Percentiles rank a stretch among this genome's conserved stretches.
Conservation (phyloP, 1,284 basidiomycete genomes). For the Fistulinella cinereoalba region DNA sequence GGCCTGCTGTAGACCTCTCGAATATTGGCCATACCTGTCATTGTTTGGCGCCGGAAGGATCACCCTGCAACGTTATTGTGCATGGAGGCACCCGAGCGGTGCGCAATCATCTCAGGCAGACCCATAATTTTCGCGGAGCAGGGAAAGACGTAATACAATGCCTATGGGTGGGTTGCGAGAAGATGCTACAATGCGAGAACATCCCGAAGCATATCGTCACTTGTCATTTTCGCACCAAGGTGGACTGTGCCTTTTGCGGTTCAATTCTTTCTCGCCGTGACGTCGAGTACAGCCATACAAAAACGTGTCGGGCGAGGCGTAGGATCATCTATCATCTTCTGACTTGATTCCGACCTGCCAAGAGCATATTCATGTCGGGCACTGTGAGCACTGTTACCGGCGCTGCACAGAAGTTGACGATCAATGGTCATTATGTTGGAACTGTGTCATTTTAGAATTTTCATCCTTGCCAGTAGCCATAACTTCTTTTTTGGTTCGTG, state of each 20-base stretch:
- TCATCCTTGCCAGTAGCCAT: too few species aligned
- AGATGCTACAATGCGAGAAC: slow-evolving; percentile 15
- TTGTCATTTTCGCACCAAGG: slow-evolving; percentile 12
- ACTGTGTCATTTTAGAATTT: too few species aligned
- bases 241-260: slow-evolving; percentile 10
- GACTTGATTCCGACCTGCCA: too few species aligned
- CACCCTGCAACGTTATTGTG: slow-evolving; percentile 5
- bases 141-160: slow-evolving; percentile 9
- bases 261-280: slow-evolving; percentile 18
- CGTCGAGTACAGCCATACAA: slow-evolving; percentile 14
- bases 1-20: background rate
- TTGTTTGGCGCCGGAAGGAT: slow-evolving; percentile 4
- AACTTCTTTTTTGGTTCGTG: too few species aligned
- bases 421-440: too few species aligned
- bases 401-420: too few species aligned
- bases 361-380: too few species aligned
- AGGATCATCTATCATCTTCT: too few species aligned
- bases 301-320: slow-evolving; percentile 5
- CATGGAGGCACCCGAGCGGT: background rate
- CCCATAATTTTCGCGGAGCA: slow-evolving; percentile 5
- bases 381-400: too few species aligned
- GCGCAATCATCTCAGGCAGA: slow-evolving; percentile 16
- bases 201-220: slow-evolving; percentile 19
- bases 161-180: slow-evolving; percentile 10
- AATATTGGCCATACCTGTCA: slow-evolving; percentile 2